phyloP scores from a whole-genome alignment of 2,329 filamentous ascomycete genomes.

The Coniochaeta sp. region DNA sequence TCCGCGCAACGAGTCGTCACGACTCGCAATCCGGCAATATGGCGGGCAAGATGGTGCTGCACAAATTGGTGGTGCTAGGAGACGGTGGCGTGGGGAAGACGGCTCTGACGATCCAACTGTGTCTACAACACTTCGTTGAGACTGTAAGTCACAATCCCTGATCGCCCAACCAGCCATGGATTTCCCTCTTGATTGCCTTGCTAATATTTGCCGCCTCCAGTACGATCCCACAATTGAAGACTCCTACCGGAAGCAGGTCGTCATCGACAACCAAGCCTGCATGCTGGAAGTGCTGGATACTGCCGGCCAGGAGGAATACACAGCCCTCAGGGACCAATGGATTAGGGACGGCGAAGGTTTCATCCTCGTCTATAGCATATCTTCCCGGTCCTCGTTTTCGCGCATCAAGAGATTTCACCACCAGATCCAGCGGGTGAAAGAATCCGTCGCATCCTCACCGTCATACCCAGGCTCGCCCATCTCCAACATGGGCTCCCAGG shows the following conservation, averaged over 20 bases:
- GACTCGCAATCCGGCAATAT: constrained; percentile 40
- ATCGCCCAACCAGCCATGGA: no score
- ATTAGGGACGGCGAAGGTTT: constrained; percentile 97
- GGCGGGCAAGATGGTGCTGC: constrained; percentile 91
- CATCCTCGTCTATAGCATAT: constrained; percentile 97
- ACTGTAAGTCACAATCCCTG: constrained; percentile 48
- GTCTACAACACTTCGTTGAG: constrained; percentile 96
- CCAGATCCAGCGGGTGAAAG: constrained; percentile 96
- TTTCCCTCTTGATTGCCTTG: neutral
- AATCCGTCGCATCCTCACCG: constrained; percentile 71
- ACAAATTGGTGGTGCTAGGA: constrained; percentile 92
- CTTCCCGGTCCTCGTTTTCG: constrained; percentile 88
- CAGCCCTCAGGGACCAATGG: constrained; percentile 93
- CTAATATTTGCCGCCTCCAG: constrained; percentile 29
- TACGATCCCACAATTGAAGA: constrained; percentile 87
- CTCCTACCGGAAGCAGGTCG: constrained; percentile 80
- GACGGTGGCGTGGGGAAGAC: constrained; percentile 94
- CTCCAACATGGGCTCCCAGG: constrained; percentile 48
- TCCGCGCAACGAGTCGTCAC: neutral
- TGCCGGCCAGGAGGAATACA: constrained; percentile 97
- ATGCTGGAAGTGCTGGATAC: constrained; percentile 98
- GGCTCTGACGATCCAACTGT: constrained; percentile 91
- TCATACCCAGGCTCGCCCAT: constrained; percentile 72
- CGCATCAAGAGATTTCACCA: constrained; percentile 94
- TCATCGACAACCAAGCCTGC: constrained; percentile 91